Conservation (phyloP, 2,329 filamentous ascomycete genomes). For the Pseudocercospora eumusae region DNA sequence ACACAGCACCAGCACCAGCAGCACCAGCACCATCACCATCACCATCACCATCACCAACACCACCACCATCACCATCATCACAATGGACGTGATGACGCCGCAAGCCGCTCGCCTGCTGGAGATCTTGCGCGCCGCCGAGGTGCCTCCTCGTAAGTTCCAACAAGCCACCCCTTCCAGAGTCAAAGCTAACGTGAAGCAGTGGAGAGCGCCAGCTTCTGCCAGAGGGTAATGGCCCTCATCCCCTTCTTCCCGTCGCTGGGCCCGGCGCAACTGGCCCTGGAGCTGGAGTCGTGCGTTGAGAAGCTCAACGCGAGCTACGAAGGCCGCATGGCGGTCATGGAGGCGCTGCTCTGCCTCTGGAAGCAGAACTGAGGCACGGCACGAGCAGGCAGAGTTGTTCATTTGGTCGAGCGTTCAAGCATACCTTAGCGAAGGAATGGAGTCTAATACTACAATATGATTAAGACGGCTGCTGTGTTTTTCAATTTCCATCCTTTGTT, state of each 20-base stretch:
- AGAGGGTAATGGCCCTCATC: background rate
- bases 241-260: background rate
- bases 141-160: background rate
- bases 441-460: background rate
- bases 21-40: background rate
- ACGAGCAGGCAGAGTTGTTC: constrained; percentile 1
- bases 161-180: background rate
- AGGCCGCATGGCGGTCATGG: background rate
- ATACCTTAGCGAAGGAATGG: background rate
- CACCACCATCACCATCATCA: background rate
- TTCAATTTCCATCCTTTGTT: background rate
- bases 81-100: background rate
- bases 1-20: background rate
- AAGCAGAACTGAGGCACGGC: background rate
- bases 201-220: background rate
- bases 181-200: background rate
- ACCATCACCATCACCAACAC: background rate
- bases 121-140: background rate
- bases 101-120: background rate
- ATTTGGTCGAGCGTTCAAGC: constrained; percentile 19
- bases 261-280: background rate
- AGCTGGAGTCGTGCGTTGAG: background rate
- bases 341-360: background rate
- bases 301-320: background rate
- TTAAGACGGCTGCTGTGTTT: background rate